These are phyloP conservation scores for Quercus cerris DNA, from an alignment of 306 rosid species.

Conservation along the genomic window DNA sequence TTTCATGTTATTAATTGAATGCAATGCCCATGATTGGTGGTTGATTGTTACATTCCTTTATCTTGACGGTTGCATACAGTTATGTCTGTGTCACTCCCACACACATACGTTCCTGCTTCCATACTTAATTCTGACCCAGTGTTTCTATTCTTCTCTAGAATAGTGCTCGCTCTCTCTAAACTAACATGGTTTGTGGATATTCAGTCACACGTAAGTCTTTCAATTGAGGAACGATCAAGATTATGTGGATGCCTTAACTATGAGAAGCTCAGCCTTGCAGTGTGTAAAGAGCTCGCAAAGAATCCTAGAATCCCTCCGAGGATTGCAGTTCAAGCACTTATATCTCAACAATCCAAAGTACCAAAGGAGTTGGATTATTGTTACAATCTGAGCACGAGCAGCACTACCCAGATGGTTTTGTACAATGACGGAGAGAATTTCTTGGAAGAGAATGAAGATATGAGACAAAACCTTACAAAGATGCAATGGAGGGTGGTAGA, in stretches of 20 bases:
- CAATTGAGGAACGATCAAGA: constrained; percentile 63
- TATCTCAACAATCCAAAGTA: constrained; percentile 42
- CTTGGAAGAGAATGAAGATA: constrained; percentile 34
- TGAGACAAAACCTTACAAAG: constrained; percentile 32
- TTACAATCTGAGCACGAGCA: constrained; percentile 11
- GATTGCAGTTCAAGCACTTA: constrained; percentile 62
- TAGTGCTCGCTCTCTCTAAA: background rate
- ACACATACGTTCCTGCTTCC: no score
- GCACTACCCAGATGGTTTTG: constrained; percentile 28
- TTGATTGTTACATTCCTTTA: background rate
- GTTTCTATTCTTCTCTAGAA: no score
- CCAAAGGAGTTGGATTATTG: constrained; percentile 5
- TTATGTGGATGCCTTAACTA: constrained; percentile 69
- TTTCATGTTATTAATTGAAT: background rate
- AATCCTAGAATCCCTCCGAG: constrained; percentile 76
- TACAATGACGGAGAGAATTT: constrained; percentile 12
- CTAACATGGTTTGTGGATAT: background rate
- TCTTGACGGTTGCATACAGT: background rate
- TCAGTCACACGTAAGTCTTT: constrained; percentile 58
- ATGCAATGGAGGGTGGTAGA: constrained; percentile 68
- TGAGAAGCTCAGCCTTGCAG: constrained; percentile 58
- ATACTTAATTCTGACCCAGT: no score
- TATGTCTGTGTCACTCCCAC: no score
- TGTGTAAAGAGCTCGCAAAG: constrained; percentile 70
- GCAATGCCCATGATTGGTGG: background rate